Conservation (phyloP, 2,329 filamentous ascomycete species). For the Neodidymelliopsis sp. region DNA sequence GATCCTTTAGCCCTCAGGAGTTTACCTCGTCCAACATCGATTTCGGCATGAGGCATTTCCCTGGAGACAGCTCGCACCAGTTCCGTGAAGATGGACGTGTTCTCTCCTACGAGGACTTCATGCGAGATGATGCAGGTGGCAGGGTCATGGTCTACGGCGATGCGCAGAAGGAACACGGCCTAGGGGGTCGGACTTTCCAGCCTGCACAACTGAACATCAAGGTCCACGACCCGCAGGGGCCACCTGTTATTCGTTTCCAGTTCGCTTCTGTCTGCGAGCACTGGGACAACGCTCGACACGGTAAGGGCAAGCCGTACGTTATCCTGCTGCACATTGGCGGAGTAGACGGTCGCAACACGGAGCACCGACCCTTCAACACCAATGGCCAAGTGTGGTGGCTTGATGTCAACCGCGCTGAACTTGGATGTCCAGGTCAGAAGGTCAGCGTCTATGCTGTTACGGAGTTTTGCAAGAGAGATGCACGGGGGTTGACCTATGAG, state of each 20-base stretch:
- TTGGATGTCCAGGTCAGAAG: constrained; percentile 63
- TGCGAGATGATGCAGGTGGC: constrained; percentile 62
- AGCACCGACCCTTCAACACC: constrained; percentile 72
- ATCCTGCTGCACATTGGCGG: constrained; percentile 70
- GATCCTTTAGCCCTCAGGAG: constrained; percentile 66
- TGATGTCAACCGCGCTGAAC: constrained; percentile 66
- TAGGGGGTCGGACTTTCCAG: constrained; percentile 65
- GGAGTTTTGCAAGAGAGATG: constrained; percentile 58
- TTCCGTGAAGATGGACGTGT: constrained; percentile 75
- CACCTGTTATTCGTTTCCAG: constrained; percentile 72
- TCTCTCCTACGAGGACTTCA: constrained; percentile 83
- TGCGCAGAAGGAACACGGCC: constrained; percentile 58
- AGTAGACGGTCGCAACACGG: constrained; percentile 71
- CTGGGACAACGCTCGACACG: constrained; percentile 76
- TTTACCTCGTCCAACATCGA: constrained; percentile 75
- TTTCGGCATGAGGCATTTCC: constrained; percentile 84
- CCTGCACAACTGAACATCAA: constrained; percentile 68
- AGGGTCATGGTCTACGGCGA: constrained; percentile 57
- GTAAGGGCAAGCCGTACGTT: constrained; percentile 70
- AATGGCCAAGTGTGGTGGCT: constrained; percentile 83
- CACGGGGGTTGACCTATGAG: constrained; percentile 58
- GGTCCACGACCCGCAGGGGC: constrained; percentile 58
- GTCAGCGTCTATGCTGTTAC: constrained; percentile 70
- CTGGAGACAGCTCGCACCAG: constrained; percentile 71
- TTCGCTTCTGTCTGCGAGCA: constrained; percentile 83